These are phyloP conservation scores for Puya raimondii DNA, from an alignment of 176 grass and related monocot species.

Conservation along the genomic window DNA sequence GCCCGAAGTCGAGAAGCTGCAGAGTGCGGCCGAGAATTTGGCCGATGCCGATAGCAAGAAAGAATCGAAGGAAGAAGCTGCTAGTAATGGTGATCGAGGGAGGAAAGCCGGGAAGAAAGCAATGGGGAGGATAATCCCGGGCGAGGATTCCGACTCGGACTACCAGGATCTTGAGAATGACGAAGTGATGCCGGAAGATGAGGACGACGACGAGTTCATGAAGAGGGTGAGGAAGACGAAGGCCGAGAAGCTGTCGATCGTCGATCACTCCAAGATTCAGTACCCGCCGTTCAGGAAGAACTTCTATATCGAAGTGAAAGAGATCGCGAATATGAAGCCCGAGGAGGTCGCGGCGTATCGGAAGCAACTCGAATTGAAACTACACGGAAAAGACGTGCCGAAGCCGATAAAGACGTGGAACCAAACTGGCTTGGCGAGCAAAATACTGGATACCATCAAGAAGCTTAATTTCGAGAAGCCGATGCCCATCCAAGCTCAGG, in stretches of 20 bases:
- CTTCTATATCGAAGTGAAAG: constrained; percentile 90
- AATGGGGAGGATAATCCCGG: constrained; percentile 68
- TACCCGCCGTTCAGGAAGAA: constrained; percentile 80
- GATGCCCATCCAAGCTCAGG: constrained; percentile 88
- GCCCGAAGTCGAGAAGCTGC: constrained; percentile 78
- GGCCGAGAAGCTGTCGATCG: constrained; percentile 76
- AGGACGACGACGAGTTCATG: constrained; percentile 86
- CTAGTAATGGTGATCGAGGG: constrained; percentile 31
- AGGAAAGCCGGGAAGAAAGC: constrained; percentile 30
- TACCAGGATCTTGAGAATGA: constrained; percentile 37
- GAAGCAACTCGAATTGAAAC: constrained; percentile 79
- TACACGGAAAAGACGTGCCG: constrained; percentile 88
- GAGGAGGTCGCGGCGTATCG: constrained; percentile 65
- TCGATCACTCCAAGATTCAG: constrained; percentile 93
- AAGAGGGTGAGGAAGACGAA: constrained; percentile 96
- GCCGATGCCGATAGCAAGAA: constrained; percentile 26
- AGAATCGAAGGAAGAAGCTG: constrained; percentile 33
- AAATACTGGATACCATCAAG: constrained; percentile 94
- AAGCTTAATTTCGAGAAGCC: constrained; percentile 91
- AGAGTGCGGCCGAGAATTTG: constrained; percentile 19
- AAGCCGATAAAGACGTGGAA: constrained; percentile 93
- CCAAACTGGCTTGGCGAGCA: constrained; percentile 79
- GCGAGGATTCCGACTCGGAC: constrained; percentile 69
- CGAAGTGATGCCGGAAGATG: constrained; percentile 45
- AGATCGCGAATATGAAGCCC: constrained; percentile 60